Evolutionary conservation across 1,139 yeast species (phyloP), one percentile per base, ranked within the genome.

Genomic region (Yamadazyma membranifaciens): DNA sequence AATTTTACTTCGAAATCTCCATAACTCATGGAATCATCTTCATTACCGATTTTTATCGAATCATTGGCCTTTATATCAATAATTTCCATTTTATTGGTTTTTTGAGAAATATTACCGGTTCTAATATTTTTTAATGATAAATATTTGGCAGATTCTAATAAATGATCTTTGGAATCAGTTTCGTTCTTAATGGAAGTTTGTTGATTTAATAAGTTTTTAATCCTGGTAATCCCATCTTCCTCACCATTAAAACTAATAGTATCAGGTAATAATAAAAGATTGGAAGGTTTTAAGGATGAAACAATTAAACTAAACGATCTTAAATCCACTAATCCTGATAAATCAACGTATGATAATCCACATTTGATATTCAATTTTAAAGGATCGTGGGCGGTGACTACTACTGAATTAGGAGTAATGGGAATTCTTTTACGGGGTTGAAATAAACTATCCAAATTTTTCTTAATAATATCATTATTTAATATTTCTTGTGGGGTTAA

Each of bases 281-380:
- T 83, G 42, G 81, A 75, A 7, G 98, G 96, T 52, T 87, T 87
- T 41, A 92, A 67, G 2, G 86, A 75, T 26, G 94, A 87, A 34
- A 88, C 73, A 45, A 91, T 87, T 62, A 87, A 81, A 42, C 83
- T 75, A 45, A 89, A 65, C 0, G 98, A 91, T 47, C 97, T 73
- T 45, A 84, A 70, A 56, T 92, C 98, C 2, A 89, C 94, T 16
- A 86, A 63, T 11, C 97, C 96, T 12, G 91, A 80, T 46, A 91
- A 71, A 58, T 92, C 98, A 41, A 92, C 79, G 58, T 72, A 89
- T 6, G 88, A 78, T 15, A 91, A 65, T 1, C 83, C 83, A 61
- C 97, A 89, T 45, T 83, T 67, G 4, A 87, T 65, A 11, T 64
- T 67, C 15, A 84, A 60, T 20, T 71, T 69, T 33, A 45, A 45